Percentiles rank a stretch among this genome's conserved stretches.
phyloP scores from a whole-genome alignment of 805 yeast genomes.

The Metschnikowia borealis region DNA sequence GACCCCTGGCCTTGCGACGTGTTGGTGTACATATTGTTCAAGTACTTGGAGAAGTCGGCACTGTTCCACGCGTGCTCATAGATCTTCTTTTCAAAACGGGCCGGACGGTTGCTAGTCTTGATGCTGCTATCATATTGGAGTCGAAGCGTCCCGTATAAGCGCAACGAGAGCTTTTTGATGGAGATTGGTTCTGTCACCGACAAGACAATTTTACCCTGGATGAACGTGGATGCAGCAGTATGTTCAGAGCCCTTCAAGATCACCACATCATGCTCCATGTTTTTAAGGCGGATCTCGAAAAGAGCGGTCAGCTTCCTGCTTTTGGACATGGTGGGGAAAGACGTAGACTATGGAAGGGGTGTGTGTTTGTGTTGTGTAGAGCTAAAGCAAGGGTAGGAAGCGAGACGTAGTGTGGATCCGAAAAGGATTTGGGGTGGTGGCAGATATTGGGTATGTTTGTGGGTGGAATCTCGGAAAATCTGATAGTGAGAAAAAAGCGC shows the following conservation, averaged over 20 bases:
- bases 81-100: slow-evolving; percentile 54
- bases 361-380: too few relatives aligned
- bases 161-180: slow-evolving; percentile 59
- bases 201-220: slow-evolving; percentile 75
- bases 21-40: slow-evolving; percentile 27
- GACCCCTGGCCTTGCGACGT: slow-evolving; percentile 15
- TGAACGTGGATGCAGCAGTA: slow-evolving; percentile 71
- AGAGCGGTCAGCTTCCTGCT: slow-evolving; percentile 28
- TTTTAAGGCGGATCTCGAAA: slow-evolving; percentile 53
- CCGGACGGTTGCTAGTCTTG: slow-evolving; percentile 42
- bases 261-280: slow-evolving; percentile 72
- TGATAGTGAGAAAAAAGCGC: slow-evolving; percentile 1
- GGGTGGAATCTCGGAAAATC: slow-evolving; percentile 3
- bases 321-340: slow-evolving; percentile 13
- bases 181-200: slow-evolving; percentile 71
- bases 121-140: slow-evolving; percentile 55
- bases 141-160: slow-evolving; percentile 63
- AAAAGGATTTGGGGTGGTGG: background rate
- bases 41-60: slow-evolving; percentile 47
- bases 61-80: slow-evolving; percentile 81
- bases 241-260: slow-evolving; percentile 73
- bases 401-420: background rate
- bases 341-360: too few relatives aligned
- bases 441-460: background rate
- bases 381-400: too few relatives aligned